Base-by-base conservation (phyloP, 2,329 filamentous ascomycete species). In the Alternaria alternata region DNA sequence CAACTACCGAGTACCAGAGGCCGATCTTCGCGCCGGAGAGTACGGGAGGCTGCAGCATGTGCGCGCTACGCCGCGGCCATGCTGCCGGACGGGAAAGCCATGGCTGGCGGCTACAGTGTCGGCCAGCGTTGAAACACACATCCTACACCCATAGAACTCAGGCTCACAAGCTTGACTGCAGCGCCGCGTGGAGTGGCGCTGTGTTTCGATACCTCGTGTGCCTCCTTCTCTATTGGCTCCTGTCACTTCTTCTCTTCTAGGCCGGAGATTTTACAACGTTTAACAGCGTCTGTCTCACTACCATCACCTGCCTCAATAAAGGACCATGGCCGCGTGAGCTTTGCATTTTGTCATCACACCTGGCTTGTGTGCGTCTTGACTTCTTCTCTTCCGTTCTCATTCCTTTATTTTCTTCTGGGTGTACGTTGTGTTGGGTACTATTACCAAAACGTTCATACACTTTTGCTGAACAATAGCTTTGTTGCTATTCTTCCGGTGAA, bases 31-130 rank as follows among this genome's bases (percentile, higher is more conserved):
- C 52, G 53, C 60, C 60, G 51, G 56, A 62, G 28, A 47, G 57
- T 43, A 62, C 60, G 59, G 59, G 47, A 63, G 59, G 60, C 63
- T 71, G 69, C 68, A 47, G 68, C 48, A 54, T 53, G 49, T 62
- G 65, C 63, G 70, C 65, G 64, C 65, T 68, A 71, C 69, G 71
- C 69, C 68, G 60, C 66, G 64, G 55, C 57, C 61, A 59, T 60
- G 61, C 65, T 61, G 63, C 71, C 64, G 65, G 68, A 61, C 66
- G 66, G 68, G 54, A 66, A 48, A 54, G 56, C 48, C 53, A 62
- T 62, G 61, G 61, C 67, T 63, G 73, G 76, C 75, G 76, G 72
- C 74, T 78, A 78, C 73, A 73, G 63, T 61, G 66, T 67, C 69
- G 74, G 74, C 64, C 73, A 55, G 61, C 59, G 65, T 70, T 76